These are phyloP conservation scores for Gentiana straminea DNA, from an alignment of 257 asterid genomes.

Conservation along the genomic window DNA sequence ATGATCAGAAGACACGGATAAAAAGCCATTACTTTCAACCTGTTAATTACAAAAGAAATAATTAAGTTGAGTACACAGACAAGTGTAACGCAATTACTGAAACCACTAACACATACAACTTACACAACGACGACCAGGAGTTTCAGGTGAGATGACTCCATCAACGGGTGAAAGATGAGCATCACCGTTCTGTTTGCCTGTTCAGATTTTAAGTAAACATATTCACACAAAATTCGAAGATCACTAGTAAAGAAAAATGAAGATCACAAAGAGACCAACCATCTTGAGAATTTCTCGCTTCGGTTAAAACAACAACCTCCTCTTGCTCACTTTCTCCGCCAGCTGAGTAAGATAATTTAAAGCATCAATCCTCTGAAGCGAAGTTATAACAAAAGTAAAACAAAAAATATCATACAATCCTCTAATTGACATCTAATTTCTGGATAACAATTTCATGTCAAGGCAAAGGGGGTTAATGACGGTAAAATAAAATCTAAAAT, in stretches of 20 bases:
- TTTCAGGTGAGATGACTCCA: conserved; percentile 32
- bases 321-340: conserved; percentile 37
- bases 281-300: conserved; percentile 18
- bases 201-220: conserved; percentile 11
- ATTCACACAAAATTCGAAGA: conserved; percentile 8
- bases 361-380: too few relatives aligned
- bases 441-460: too few relatives aligned
- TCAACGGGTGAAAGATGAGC: conserved; percentile 20
- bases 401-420: too few relatives aligned
- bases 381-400: too few relatives aligned
- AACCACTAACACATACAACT: conserved; percentile 94
- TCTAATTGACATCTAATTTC: too few relatives aligned
- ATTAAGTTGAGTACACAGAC: conserved; percentile 44
- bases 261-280: conserved; percentile 27
- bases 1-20: conserved; percentile 36
- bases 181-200: conserved; percentile 41
- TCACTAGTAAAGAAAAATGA: conserved; percentile 6
- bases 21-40: conserved; percentile 75
- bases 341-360: conserved; percentile 24
- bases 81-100: conserved; percentile 26
- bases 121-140: conserved; percentile 92
- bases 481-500: too few relatives aligned
- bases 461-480: too few relatives aligned
- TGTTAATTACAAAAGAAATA: conserved; percentile 30
- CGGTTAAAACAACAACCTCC: conserved; percentile 23